Conservation (phyloP, 495 filamentous ascomycete genomes). For the Trypethelium eluteriae region DNA sequence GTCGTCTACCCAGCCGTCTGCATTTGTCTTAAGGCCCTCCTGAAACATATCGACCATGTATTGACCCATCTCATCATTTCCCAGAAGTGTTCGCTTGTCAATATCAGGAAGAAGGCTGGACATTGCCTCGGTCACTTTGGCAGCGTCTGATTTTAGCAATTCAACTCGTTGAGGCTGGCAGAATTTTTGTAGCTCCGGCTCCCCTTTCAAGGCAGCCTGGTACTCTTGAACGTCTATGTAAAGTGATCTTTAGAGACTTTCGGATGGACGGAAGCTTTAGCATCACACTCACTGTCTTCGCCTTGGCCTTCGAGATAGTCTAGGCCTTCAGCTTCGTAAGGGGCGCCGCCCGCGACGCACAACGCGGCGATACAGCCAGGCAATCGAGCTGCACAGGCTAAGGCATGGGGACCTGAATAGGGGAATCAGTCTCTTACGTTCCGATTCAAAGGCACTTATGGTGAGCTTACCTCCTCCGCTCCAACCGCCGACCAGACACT, state of each 20-base stretch:
- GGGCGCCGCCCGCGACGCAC: conserved; percentile 18
- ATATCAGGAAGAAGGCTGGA: conserved; percentile 20
- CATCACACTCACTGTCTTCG: conserved; percentile 22
- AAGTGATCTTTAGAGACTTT: not conserved
- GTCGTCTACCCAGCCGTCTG: conserved; percentile 25
- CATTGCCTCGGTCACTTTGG: conserved; percentile 15
- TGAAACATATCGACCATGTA: conserved; percentile 9
- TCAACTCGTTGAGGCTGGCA: conserved; percentile 7
- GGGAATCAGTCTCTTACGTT: not conserved
- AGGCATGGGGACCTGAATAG: conserved; percentile 17
- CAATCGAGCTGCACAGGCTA: conserved; percentile 22
- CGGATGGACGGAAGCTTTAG: not conserved
- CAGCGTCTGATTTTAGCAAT: conserved; percentile 15
- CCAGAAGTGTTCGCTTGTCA: conserved; percentile 16
- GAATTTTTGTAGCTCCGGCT: conserved; percentile 17
- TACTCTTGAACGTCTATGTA: conserved; percentile 21
- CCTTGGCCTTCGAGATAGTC: conserved; percentile 24
- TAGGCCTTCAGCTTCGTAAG: conserved; percentile 21
- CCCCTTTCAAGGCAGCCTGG: conserved; percentile 18
- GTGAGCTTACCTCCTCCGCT: conserved; percentile 21
- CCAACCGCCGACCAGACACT: conserved; percentile 22
- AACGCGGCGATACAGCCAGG: conserved; percentile 16
- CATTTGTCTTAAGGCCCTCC: conserved; percentile 19
- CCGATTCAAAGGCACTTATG: not conserved
- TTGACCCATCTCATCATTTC: conserved; percentile 14